Conservation (phyloP, 1,139 yeast genomes). For the Pichia cactophila region DNA sequence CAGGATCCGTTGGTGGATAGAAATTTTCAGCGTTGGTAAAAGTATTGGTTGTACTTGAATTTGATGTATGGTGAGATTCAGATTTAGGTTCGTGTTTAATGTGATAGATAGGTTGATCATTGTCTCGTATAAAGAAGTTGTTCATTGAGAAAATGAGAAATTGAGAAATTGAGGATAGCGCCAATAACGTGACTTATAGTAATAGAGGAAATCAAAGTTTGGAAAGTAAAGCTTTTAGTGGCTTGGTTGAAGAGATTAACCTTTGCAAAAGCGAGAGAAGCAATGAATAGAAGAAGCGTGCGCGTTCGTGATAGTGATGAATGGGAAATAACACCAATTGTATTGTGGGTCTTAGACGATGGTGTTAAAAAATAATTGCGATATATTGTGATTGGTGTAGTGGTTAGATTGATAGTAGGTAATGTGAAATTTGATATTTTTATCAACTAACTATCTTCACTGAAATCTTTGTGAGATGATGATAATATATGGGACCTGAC, state of each 20-base stretch:
- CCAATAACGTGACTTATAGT: not conserved
- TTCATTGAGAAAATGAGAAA: not conserved
- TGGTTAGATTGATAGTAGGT: no score
- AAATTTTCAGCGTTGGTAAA: not conserved
- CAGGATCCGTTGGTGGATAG: not conserved
- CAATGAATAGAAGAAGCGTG: not conserved
- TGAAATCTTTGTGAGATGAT: no score
- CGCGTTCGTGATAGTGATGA: not conserved
- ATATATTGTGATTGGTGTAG: no score
- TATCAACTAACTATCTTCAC: no score
- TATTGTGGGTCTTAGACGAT: not conserved
- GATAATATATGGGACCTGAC: not conserved
- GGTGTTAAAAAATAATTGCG: no score
- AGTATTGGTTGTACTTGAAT: not conserved
- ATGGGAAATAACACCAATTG: not conserved
- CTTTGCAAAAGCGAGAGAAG: not conserved
- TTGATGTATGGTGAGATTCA: not conserved
- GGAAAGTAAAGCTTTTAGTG: no score
- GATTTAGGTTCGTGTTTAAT: not conserved
- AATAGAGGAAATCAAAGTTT: not conserved
- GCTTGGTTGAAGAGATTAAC: no score
- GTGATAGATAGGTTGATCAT: not conserved
- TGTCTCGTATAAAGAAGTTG: not conserved
- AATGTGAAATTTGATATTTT: no score
- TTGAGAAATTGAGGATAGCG: not conserved